Evolutionary conservation across 2,329 filamentous ascomycete genomes (phyloP).

Genomic region (Neonectria ditissima): DNA sequence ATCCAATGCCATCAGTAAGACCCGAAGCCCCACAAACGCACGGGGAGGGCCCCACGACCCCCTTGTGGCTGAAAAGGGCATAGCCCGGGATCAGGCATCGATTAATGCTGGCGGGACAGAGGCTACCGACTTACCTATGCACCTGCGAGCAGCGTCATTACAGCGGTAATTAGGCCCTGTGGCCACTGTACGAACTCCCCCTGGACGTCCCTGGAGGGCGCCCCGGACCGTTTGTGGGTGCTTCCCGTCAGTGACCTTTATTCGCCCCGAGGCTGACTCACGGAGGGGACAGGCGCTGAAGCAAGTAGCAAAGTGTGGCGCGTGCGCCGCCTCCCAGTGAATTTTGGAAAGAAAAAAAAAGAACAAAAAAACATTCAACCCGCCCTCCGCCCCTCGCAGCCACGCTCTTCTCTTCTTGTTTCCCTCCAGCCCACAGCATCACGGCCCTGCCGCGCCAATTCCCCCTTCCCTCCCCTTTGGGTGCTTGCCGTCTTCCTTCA

Average conservation of each 20-base stretch:
- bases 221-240: neutral
- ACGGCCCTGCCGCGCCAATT: conserved; percentile 61
- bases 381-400: conserved; percentile 30
- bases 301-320: conserved; percentile 18
- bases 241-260: neutral
- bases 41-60: conserved; percentile 10
- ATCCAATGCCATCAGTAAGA: conserved; percentile 16
- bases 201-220: neutral
- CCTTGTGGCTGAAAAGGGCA: conserved; percentile 22
- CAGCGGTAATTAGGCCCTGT: neutral
- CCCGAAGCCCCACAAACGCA: conserved; percentile 17
- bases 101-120: conserved; percentile 12
- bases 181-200: neutral
- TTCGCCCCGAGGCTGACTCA: conserved; percentile 8
- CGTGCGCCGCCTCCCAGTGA: conserved; percentile 20
- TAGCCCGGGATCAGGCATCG: conserved; percentile 34
- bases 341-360: conserved; percentile 40
- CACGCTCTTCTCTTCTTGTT: conserved; percentile 40
- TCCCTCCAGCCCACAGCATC: conserved; percentile 48
- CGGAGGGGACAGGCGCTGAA: conserved; percentile 6
- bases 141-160: conserved; percentile 5
- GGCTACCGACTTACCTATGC: neutral
- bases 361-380: conserved; percentile 41
- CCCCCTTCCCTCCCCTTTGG: conserved; percentile 48
- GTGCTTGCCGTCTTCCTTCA: conserved; percentile 55